These are phyloP conservation scores for Pichia californica DNA, from an alignment of 805 yeast genomes.

Conservation along the genomic window DNA sequence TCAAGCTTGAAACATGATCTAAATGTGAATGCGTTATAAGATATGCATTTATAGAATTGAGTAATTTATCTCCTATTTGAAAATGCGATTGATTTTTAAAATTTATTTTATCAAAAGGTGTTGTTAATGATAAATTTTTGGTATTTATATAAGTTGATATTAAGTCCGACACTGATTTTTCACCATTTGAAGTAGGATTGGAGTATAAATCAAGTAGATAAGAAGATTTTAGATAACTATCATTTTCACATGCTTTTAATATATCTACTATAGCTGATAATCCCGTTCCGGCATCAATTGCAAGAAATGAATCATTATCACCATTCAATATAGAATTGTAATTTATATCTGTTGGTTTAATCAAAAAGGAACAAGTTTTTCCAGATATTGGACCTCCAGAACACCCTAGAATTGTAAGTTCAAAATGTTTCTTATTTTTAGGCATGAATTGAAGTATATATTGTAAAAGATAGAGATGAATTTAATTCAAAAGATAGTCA, in stretches of 20 bases:
- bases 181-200: background rate
- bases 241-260: conserved; percentile 4
- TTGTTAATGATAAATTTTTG: background rate
- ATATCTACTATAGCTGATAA: conserved; percentile 45
- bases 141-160: background rate
- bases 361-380: conserved; percentile 57
- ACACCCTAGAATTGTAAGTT: conserved; percentile 64
- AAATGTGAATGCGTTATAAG: conserved; percentile 78
- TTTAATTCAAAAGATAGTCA: too few species aligned
- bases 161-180: background rate
- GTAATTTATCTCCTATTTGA: conserved; percentile 18
- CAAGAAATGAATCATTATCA: conserved; percentile 35
- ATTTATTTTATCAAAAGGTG: background rate
- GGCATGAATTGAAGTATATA: too few species aligned
- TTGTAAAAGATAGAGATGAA: too few species aligned
- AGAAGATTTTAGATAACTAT: background rate
- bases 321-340: conserved; percentile 32
- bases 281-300: conserved; percentile 81
- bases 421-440: conserved; percentile 32
- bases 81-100: background rate
- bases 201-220: conserved; percentile 16
- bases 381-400: conserved; percentile 83
- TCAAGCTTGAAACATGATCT: conserved; percentile 69
- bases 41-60: conserved; percentile 35
- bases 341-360: conserved; percentile 46